These are phyloP conservation scores for Bryum argenteum DNA, from an alignment of 225 moss, liverwort and hornwort species.

Conservation along the genomic window DNA sequence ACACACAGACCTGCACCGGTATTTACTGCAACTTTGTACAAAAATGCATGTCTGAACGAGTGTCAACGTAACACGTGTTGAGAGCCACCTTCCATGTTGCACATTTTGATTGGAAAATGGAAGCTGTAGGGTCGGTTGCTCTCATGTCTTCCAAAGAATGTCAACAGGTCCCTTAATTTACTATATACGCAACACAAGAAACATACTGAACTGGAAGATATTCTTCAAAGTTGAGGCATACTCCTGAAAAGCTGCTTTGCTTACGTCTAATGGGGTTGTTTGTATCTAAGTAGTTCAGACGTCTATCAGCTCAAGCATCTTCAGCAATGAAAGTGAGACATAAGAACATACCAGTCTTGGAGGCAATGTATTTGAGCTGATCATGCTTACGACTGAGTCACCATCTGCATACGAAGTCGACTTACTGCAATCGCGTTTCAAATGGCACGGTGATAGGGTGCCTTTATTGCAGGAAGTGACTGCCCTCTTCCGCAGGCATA, in stretches of 20 bases:
- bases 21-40: not conserved
- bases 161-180: not conserved
- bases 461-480: conserved; percentile 36
- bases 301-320: too few species aligned
- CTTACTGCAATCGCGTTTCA: conserved; percentile 26
- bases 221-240: too few species aligned
- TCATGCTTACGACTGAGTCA: too few species aligned
- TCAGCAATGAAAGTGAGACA: too few species aligned
- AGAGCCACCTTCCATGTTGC: not conserved
- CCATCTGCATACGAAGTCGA: too few species aligned
- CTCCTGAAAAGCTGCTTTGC: too few species aligned
- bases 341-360: too few species aligned
- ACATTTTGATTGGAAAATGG: not conserved
- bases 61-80: not conserved
- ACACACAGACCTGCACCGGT: not conserved
- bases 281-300: too few species aligned
- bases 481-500: not conserved
- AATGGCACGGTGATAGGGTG: conserved; percentile 30
- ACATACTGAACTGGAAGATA: not conserved
- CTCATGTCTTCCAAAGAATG: not conserved
- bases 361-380: too few species aligned
- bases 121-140: not conserved
- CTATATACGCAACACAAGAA: not conserved
- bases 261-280: too few species aligned
- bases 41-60: not conserved